These are phyloP conservation scores for Cytospora chrysosperma DNA, from an alignment of 2,329 filamentous ascomycete species.

Conservation along the genomic window DNA sequence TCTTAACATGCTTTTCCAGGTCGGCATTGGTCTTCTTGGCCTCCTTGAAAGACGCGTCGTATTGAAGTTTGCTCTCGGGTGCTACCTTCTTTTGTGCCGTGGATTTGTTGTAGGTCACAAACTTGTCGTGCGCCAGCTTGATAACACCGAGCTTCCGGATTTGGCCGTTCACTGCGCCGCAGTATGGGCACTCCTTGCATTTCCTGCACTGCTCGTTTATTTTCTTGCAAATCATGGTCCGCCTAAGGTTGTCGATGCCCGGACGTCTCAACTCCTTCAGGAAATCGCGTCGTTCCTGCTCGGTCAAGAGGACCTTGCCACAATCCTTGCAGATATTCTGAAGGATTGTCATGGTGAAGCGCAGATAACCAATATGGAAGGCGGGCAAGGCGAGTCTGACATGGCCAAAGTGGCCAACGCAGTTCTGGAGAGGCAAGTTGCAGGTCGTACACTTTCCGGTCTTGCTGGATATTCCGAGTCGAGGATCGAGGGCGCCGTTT, in stretches of 20 bases:
- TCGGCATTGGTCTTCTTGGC: conserved; percentile 78
- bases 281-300: conserved; percentile 73
- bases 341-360: conserved; percentile 86
- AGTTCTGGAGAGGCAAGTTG: conserved; percentile 74
- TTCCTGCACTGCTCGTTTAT: conserved; percentile 91
- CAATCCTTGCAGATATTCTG: conserved; percentile 98
- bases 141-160: conserved; percentile 91
- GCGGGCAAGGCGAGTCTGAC: conserved; percentile 86
- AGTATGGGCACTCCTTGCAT: conserved; percentile 77
- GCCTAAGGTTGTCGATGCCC: conserved; percentile 81
- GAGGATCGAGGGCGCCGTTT: conserved; percentile 84
- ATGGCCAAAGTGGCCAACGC: conserved; percentile 94
- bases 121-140: conserved; percentile 94
- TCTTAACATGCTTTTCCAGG: conserved; percentile 85
- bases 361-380: conserved; percentile 95
- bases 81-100: conserved; percentile 81
- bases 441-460: conserved; percentile 78
- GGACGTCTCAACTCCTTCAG: conserved; percentile 79
- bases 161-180: conserved; percentile 79
- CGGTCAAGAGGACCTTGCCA: conserved; percentile 76
- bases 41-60: conserved; percentile 80
- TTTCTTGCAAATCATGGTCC: conserved; percentile 79
- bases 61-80: conserved; percentile 77
- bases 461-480: conserved; percentile 88
- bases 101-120: conserved; percentile 82